Conservation (phyloP, 148 eudicot genomes). For the Chenopodium suecicum region DNA sequence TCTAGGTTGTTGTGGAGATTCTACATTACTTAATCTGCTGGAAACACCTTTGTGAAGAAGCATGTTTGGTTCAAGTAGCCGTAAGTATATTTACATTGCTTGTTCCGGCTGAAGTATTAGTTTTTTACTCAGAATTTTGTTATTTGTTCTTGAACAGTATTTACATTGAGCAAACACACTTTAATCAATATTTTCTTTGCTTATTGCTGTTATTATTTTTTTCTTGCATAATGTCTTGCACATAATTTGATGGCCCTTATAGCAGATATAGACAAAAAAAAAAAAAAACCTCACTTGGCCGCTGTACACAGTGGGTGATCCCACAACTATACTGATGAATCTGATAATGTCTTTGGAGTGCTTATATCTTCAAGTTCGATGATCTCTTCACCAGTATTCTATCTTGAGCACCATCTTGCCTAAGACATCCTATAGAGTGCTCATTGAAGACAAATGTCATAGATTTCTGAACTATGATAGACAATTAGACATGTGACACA, state of each 20-base stretch:
- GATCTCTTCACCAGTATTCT: neutral
- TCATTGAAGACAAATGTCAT: no score
- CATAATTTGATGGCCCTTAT: neutral
- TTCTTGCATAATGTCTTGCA: neutral
- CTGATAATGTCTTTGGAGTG: no score
- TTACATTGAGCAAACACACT: neutral
- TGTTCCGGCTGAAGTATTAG: conserved; percentile 10
- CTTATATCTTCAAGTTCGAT: no score
- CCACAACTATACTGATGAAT: neutral
- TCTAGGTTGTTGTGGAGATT: neutral
- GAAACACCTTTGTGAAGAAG: conserved; percentile 13
- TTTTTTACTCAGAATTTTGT: neutral
- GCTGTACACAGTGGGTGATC: neutral
- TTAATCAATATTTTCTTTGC: no score
- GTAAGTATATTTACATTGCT: conserved; percentile 34
- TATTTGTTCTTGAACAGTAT: neutral
- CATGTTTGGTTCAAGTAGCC: conserved; percentile 52
- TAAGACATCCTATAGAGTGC: neutral
- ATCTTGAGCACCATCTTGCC: neutral
- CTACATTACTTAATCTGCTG: conserved; percentile 10
- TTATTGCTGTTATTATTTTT: neutral
- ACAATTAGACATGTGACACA: no score
- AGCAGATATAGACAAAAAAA: neutral
- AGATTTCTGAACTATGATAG: no score
- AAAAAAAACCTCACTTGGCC: neutral